Evolutionary conservation across 148 eudicot species (phyloP), one percentile per base, ranked within the genome.

Genomic region (Fallopia convolvulus): DNA sequence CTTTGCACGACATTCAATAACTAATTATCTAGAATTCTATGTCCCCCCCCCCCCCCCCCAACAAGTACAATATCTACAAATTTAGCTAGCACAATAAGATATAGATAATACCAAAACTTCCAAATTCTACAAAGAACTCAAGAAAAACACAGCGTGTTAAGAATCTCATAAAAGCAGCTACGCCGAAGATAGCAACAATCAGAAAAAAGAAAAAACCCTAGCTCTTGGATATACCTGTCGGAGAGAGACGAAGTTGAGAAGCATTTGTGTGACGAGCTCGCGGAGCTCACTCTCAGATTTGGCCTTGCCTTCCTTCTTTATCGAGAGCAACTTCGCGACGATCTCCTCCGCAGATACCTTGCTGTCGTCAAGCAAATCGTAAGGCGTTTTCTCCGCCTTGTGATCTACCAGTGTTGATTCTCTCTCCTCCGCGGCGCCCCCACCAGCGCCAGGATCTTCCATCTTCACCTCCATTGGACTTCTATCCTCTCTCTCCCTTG

Each of bases 211-310:
- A 26, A 41, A 32, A 72, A 76, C 77, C 75, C 76, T 52, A 80
- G 75, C 41, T 65, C 13, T 65, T 65, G 72, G 49, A 53, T 32
- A 8, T 42, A 95, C 99, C 99, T 94, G 93, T 40, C 96, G 93
- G 68, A 95, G 99, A 76, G 89, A 77, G 75, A 95, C 91, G 78
- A 95, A 91, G 70, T 91, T 83, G 78, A 95, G 94, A 78, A 92
- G 83, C 88, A 88, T 87, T 78, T 90, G 91, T 56, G 97, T 88
- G 40, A 89, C 85, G 68, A 87, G 87, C 76, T 89, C 89, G 0
- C 86, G 89, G 36, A 92, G 87, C n/a, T 90, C 80, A 61, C 36
- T 61, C 68, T 61, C 68, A 42, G 91, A 83, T 87, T 87, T 92
- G 50, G 87, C 80, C 23, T 80, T 76, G 17, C 74, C 78, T 42